A percentile compares a stretch with the other conserved stretches of the same genome.
Evolutionary conservation across 1,139 yeast species (phyloP).

Genomic region (Geotrichum klebahnii): DNA sequence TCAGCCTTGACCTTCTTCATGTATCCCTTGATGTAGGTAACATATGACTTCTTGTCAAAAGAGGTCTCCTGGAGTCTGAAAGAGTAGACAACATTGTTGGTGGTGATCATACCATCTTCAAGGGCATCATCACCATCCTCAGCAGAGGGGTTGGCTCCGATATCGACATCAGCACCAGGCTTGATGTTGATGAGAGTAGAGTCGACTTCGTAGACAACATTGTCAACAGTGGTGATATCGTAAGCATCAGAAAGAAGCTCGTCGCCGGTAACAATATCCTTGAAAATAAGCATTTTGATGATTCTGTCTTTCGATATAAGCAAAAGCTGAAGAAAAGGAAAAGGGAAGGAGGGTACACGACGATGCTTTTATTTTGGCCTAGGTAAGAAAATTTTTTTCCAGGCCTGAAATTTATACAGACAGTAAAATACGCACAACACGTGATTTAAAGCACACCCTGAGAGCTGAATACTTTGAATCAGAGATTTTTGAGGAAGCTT

Average conservation of each 20-base stretch:
- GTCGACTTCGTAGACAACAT: slow-evolving; percentile 93
- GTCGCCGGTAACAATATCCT: slow-evolving; percentile 86
- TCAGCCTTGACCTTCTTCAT: slow-evolving; percentile 91
- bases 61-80: slow-evolving; percentile 94
- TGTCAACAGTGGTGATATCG: slow-evolving; percentile 80
- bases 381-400: slow-evolving; percentile 8
- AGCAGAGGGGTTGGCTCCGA: slow-evolving; percentile 99
- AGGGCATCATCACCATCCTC: slow-evolving; percentile 78
- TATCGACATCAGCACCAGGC: slow-evolving; percentile 84
- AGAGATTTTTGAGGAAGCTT: too few relatives aligned
- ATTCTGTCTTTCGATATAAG: background rate
- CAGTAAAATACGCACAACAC: background rate
- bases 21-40: slow-evolving; percentile 96
- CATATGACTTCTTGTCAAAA: slow-evolving; percentile 96
- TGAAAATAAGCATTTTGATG: slow-evolving; percentile 22
- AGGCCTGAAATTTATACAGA: slow-evolving; percentile 2
- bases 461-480: too few relatives aligned
- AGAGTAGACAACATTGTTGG: slow-evolving; percentile 97
- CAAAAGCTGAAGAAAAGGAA: slow-evolving; percentile 12
- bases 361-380: slow-evolving; percentile 4
- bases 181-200: slow-evolving; percentile 85
- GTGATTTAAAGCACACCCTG: too few relatives aligned
- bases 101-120: slow-evolving; percentile 82
- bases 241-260: slow-evolving; percentile 97
- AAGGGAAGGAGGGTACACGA: background rate